Base-by-base conservation (phyloP, 2,329 filamentous ascomycete genomes). In the Sphaerostilbella broomeana region DNA sequence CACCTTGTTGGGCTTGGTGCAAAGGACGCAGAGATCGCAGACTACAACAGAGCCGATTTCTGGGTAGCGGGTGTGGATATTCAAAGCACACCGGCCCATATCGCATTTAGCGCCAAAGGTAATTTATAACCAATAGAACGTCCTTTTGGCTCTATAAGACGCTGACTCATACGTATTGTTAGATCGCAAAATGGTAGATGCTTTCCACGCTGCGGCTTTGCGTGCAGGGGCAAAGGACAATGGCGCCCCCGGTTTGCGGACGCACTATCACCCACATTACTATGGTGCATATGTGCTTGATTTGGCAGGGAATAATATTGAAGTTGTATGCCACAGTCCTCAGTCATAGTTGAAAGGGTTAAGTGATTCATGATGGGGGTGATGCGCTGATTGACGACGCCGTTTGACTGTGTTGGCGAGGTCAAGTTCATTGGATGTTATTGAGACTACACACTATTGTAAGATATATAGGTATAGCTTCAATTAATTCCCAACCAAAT, bases 281-380 rank as follows among this genome's bases (percentile, higher is more conserved):
- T 76, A 73, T 37, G 71, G 52, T 2, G 68, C 70, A 1, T 76
- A 69, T 55, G 59, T 74, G 5, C 51, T 63, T 27, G 71, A 75
- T 48, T 68, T 70, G 2, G 54, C 60, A 4, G 71, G 72, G 0
- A 75, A 75, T 48, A 75, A 75, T 46, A 63, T 74, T 30, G 72
- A 75, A 54, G 62, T 62, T 36, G 59, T 70, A 4, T 48, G 42
- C 29, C 47, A 48, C 20, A 35, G 16, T n/a, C 25, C 30, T 19
- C 29, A 15, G 15, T n/a, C n/a, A n/a, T n/a, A n/a, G n/a, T n/a
- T n/a, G n/a, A n/a, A n/a, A n/a, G n/a, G n/a, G n/a, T n/a, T n/a
- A n/a, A n/a, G n/a, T n/a, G n/a, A n/a, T n/a, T n/a, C n/a, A n/a
- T n/a, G n/a, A n/a, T n/a, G n/a, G n/a, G n/a, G n/a, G n/a, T n/a